Percentiles rank a stretch among this genome's conserved stretches.
These are phyloP conservation scores for Lepidopterella palustris DNA, from an alignment of 495 filamentous ascomycete genomes.

Conservation along the genomic window DNA sequence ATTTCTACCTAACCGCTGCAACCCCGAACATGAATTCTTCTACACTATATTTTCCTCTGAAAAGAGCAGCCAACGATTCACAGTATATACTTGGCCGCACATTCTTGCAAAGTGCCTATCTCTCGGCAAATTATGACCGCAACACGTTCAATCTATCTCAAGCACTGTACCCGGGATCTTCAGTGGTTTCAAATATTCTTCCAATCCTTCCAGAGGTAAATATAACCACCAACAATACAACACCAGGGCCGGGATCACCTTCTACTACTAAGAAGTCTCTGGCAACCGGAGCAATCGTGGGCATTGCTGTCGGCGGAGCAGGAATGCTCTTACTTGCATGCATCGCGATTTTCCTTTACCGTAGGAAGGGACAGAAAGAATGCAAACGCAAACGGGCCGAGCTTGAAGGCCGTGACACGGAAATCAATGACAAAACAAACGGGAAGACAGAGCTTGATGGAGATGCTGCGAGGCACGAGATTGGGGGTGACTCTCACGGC, in stretches of 20 bases:
- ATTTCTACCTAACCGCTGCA: slow-evolving; percentile 32
- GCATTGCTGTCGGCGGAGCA: slow-evolving; percentile 27
- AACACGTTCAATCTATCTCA: slow-evolving; percentile 35
- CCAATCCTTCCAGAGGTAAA: slow-evolving; percentile 25
- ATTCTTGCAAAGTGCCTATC: slow-evolving; percentile 35
- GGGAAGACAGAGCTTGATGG: slow-evolving; percentile 12
- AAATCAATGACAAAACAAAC: background rate
- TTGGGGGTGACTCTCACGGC: slow-evolving; percentile 11
- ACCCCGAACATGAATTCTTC: slow-evolving; percentile 24
- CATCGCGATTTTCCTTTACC: slow-evolving; percentile 5
- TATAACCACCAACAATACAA: background rate
- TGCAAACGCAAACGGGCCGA: slow-evolving; percentile 11
- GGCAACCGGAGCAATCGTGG: slow-evolving; percentile 27
- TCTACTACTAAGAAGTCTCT: slow-evolving; percentile 3
- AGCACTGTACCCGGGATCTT: slow-evolving; percentile 21
- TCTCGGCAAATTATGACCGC: slow-evolving; percentile 32
- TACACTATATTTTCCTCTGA: slow-evolving; percentile 34
- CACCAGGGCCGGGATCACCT: slow-evolving; percentile 3
- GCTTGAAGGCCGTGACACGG: slow-evolving; percentile 16
- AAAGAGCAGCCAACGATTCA: slow-evolving; percentile 29
- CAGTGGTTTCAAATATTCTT: slow-evolving; percentile 22
- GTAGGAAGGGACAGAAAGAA: slow-evolving; percentile 1
- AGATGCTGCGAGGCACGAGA: slow-evolving; percentile 13
- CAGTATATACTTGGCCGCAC: slow-evolving; percentile 36
- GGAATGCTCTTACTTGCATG: slow-evolving; percentile 9